These are phyloP conservation scores for Paecilomyces dactylethromorphus DNA, from an alignment of 2,329 filamentous ascomycete species.

Conservation along the genomic window DNA sequence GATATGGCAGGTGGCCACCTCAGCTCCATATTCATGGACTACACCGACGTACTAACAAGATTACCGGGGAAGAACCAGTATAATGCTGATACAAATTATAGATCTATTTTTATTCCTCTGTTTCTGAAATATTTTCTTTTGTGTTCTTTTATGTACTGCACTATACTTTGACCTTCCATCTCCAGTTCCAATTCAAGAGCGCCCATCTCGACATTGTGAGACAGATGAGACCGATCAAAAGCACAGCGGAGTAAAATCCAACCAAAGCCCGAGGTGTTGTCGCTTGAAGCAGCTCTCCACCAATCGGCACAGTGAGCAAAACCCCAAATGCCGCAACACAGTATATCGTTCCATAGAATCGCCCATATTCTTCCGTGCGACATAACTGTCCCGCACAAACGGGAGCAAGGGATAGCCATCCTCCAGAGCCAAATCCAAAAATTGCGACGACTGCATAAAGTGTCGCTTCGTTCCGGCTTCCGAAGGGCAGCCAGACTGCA, in stretches of 20 bases:
- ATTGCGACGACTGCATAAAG: slow-evolving; percentile 41
- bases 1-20: too few relatives aligned
- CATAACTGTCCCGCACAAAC: slow-evolving; percentile 45
- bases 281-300: slow-evolving; percentile 40
- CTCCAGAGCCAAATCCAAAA: slow-evolving; percentile 46
- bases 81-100: too few relatives aligned
- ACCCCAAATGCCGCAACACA: slow-evolving; percentile 41
- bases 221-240: slow-evolving; percentile 27
- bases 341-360: slow-evolving; percentile 44
- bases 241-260: slow-evolving; percentile 40
- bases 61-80: too few relatives aligned
- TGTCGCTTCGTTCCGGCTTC: slow-evolving; percentile 29
- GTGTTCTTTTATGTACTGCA: too few relatives aligned
- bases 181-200: slow-evolving; percentile 30
- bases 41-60: too few relatives aligned
- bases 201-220: slow-evolving; percentile 29
- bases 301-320: slow-evolving; percentile 40
- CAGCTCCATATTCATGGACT: too few relatives aligned
- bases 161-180: slow-evolving; percentile 30
- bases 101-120: too few relatives aligned
- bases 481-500: slow-evolving; percentile 41
- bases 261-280: slow-evolving; percentile 40
- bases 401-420: slow-evolving; percentile 39
- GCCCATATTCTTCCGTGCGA: slow-evolving; percentile 41
- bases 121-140: too few relatives aligned